phyloP scores from a whole-genome alignment of 176 grass and related monocot genomes.

The Zizania latifolia region DNA sequence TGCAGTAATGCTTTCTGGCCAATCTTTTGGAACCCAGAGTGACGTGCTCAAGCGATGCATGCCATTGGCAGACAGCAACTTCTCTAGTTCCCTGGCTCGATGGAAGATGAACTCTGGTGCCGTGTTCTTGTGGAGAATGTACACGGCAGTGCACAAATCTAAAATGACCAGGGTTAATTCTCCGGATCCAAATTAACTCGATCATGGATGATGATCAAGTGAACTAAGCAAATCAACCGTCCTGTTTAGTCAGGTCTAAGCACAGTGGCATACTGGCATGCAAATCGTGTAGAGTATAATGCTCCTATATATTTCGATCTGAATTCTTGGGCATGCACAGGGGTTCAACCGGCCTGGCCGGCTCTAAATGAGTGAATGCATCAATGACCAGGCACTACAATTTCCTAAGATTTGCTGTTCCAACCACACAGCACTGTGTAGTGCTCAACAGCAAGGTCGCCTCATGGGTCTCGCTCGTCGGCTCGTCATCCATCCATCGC shows the following conservation, averaged over 20 bases:
- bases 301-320: too few relatives aligned
- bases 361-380: background rate
- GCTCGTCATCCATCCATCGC: background rate
- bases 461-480: background rate
- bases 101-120: too few relatives aligned
- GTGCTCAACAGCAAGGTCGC: background rate
- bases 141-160: background rate
- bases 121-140: too few relatives aligned
- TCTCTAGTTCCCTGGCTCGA: too few relatives aligned
- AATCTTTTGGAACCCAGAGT: too few relatives aligned
- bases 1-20: too few relatives aligned
- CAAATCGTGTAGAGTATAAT: too few relatives aligned
- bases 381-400: background rate
- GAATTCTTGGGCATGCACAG: background rate
- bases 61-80: too few relatives aligned
- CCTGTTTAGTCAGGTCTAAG: background rate
- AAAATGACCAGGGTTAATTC: background rate
- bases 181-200: background rate
- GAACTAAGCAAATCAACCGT: background rate
- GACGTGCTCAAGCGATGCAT: too few relatives aligned
- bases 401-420: conserved; percentile 16
- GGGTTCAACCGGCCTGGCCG: background rate
- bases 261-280: background rate
- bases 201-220: background rate
- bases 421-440: background rate